Conservation (phyloP, 2,329 filamentous ascomycete genomes). For the Sporothrix brunneoviolacea region DNA sequence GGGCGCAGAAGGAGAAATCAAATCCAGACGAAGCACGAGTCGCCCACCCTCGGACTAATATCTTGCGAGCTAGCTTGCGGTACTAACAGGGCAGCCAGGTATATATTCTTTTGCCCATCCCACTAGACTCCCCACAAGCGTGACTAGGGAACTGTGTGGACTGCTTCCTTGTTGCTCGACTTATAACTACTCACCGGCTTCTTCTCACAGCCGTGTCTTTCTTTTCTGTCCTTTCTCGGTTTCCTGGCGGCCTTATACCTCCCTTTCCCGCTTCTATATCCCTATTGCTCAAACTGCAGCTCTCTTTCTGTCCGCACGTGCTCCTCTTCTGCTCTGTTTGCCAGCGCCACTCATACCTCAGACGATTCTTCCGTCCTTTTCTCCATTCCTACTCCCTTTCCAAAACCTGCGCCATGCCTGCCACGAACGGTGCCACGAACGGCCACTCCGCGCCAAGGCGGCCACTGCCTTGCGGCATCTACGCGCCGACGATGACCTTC, state of each 20-base stretch:
- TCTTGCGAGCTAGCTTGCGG: conserved; percentile 21
- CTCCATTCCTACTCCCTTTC: conserved; percentile 1
- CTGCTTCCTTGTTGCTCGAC: too few species aligned
- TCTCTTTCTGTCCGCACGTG: not conserved
- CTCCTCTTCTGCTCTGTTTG: too few species aligned
- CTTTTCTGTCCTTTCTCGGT: conserved; percentile 16
- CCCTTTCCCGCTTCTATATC: too few species aligned
- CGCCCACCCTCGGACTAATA: conserved; percentile 21
- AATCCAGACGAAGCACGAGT: not conserved
- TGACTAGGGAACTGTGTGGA: too few species aligned
- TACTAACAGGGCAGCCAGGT: too few species aligned
- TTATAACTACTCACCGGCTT: not conserved
- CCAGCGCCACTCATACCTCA: too few species aligned
- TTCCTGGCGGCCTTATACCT: not conserved
- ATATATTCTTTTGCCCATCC: too few species aligned
- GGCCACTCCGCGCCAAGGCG: conserved; percentile 35
- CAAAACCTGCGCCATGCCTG: conserved; percentile 25
- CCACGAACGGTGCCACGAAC: conserved; percentile 26
- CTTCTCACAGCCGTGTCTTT: conserved; percentile 6
- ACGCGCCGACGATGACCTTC: conserved; percentile 86
- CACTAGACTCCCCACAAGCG: conserved; percentile 12
- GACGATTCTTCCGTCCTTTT: not conserved
- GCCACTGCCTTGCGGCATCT: conserved; percentile 72
- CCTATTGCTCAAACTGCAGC: too few species aligned
- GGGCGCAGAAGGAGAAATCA: conserved; percentile 2